These are phyloP conservation scores for Trypanosoma boissoni DNA, from an alignment of 208 protist genomes.

Conservation along the genomic window DNA sequence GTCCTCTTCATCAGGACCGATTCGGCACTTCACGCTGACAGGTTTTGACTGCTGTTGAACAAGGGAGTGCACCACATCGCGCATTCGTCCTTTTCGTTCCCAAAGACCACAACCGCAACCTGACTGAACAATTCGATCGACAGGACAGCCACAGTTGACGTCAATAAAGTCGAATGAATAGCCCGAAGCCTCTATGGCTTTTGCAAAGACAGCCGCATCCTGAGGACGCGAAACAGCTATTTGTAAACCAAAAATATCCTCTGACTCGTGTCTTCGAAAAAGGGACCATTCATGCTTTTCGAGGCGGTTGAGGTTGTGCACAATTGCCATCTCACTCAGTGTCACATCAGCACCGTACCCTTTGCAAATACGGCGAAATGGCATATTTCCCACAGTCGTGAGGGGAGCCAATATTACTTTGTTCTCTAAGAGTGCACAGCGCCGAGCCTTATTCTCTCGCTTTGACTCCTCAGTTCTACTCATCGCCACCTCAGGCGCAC, in stretches of 20 bases:
- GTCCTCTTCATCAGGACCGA: constrained; percentile 72
- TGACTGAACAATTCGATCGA: constrained; percentile 89
- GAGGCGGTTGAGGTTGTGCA: constrained; percentile 79
- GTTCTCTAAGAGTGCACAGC: constrained; percentile 67
- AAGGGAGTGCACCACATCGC: constrained; percentile 65
- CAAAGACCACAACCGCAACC: constrained; percentile 88
- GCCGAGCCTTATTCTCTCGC: constrained; percentile 40
- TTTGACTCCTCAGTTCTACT: constrained; percentile 25
- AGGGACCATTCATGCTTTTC: constrained; percentile 93
- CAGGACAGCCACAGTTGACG: constrained; percentile 96
- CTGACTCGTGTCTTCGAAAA: constrained; percentile 89
- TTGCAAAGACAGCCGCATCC: constrained; percentile 57
- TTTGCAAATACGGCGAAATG: constrained; percentile 95
- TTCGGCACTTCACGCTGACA: constrained; percentile 90
- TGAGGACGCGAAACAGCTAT: constrained; percentile 65
- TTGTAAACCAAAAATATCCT: constrained; percentile 96
- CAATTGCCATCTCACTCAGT: constrained; percentile 94
- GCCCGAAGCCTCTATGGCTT: constrained; percentile 66
- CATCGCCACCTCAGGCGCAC: background rate
- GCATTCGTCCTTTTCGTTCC: constrained; percentile 71
- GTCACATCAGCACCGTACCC: constrained; percentile 92
- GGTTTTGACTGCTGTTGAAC: constrained; percentile 63
- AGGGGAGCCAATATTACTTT: constrained; percentile 96
- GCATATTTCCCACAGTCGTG: constrained; percentile 98
- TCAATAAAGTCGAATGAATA: constrained; percentile 95